Conservation (phyloP, 2,329 filamentous ascomycete species). For the Xylariaceae sp. region DNA sequence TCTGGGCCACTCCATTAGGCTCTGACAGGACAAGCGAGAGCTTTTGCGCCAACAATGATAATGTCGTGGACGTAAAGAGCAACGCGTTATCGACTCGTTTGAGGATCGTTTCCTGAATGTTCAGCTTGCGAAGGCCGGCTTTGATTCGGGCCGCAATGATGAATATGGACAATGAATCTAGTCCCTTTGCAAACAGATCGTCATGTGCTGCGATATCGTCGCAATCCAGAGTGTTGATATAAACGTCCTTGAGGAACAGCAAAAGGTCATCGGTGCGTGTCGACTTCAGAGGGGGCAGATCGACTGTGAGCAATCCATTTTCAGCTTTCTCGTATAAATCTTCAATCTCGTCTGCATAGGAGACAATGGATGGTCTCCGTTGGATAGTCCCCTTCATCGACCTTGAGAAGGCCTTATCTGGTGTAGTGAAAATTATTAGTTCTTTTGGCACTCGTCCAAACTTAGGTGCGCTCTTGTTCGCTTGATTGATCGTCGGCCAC, state of each 20-base stretch:
- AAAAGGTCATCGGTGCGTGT: slow-evolving; percentile 12
- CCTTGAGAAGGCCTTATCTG: slow-evolving; percentile 24
- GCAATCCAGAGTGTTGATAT: slow-evolving; percentile 20
- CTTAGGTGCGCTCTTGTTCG: slow-evolving; percentile 23
- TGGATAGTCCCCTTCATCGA: slow-evolving; percentile 28
- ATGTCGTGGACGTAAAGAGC: slow-evolving; percentile 13
- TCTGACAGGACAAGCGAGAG: slow-evolving; percentile 12
- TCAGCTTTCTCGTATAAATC: slow-evolving; percentile 23
- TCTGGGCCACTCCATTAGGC: background rate
- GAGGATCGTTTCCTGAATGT: slow-evolving; percentile 14
- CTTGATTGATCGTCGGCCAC: slow-evolving; percentile 25
- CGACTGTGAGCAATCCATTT: slow-evolving; percentile 19
- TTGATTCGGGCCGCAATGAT: slow-evolving; percentile 24
- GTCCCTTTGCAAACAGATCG: slow-evolving; percentile 23
- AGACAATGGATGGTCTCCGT: slow-evolving; percentile 22
- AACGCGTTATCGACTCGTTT: slow-evolving; percentile 9
- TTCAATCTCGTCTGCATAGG: slow-evolving; percentile 26
- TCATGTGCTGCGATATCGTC: slow-evolving; percentile 19
- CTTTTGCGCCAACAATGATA: slow-evolving; percentile 7
- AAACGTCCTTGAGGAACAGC: slow-evolving; percentile 22
- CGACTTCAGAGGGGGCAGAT: slow-evolving; percentile 18
- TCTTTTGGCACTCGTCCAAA: slow-evolving; percentile 26
- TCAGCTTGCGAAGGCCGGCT: slow-evolving; percentile 21
- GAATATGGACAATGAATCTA: slow-evolving; percentile 26
- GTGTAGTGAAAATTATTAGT: slow-evolving; percentile 21